Evolutionary conservation across 139 green algal genomes (phyloP), one percentile per base, ranked within the genome.

Genomic region (Auxenochlorella pyrenoidosa): DNA sequence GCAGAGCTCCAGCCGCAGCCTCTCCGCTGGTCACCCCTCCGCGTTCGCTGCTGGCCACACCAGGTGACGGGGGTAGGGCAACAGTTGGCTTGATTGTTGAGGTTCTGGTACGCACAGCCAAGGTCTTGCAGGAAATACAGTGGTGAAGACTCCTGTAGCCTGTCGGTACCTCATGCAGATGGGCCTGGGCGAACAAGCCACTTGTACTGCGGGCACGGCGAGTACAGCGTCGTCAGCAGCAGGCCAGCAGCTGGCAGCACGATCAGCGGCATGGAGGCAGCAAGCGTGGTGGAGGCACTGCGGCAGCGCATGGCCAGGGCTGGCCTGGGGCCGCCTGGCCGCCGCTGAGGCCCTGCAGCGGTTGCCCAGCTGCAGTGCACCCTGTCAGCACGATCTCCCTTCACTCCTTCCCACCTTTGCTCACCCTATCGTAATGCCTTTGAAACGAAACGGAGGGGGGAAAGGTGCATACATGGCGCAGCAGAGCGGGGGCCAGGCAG

Each of bases 41-140:
- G 30, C 76, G 76, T 32, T 82, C 76, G 0, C 51, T 82, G 22
- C 18, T 82, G 44, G 76, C 43, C 47, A 82, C 76, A 30, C 76
- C 76, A 70, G 76, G 76, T 82, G 47, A 2, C 28, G 3, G 26
- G 13, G 13, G 28, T 24, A 41, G 73, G 13, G 13, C 15, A 8
- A 22, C 72, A 24, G 5, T 58, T 79, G 72, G n/a, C n/a, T n/a
- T n/a, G n/a, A n/a, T n/a, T n/a, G n/a, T n/a, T n/a, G n/a, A n/a
- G n/a, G n/a, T n/a, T n/a, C n/a, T n/a, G n/a, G n/a, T n/a, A n/a
- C n/a, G n/a, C n/a, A n/a, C n/a, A n/a, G n/a, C n/a, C n/a, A n/a
- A n/a, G n/a, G n/a, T n/a, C n/a, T n/a, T n/a, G n/a, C n/a, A n/a
- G n/a, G n/a, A n/a, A n/a, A n/a, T n/a, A n/a, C n/a, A n/a, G n/a